A percentile compares a stretch with the other conserved stretches of the same genome.
Evolutionary conservation across 2,329 filamentous ascomycete genomes (phyloP).

Genomic region (Nigrospora oryzae): DNA sequence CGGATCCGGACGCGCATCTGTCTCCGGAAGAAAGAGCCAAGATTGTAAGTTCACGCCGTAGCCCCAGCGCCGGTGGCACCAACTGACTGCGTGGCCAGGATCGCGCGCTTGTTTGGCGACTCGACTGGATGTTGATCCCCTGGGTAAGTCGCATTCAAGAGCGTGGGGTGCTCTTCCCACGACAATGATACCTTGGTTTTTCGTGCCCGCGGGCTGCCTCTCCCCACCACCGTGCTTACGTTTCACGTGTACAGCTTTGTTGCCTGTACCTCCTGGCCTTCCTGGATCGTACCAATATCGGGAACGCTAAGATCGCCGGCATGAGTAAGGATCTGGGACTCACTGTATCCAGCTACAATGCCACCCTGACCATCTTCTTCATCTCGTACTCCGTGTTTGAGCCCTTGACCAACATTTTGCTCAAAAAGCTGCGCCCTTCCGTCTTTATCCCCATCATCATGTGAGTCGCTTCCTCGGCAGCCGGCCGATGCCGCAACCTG

Average conservation of each 20-base stretch:
- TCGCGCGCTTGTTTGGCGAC: constrained; percentile 18
- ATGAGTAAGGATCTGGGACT: constrained; percentile 51
- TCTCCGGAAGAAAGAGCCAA: constrained; percentile 45
- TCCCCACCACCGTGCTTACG: neutral
- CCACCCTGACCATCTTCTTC: constrained; percentile 75
- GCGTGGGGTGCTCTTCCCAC: too few relatives aligned
- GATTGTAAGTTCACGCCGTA: constrained; percentile 33
- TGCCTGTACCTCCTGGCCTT: constrained; percentile 69
- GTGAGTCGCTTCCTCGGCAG: constrained; percentile 30
- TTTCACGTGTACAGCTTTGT: constrained; percentile 38
- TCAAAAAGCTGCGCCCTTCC: constrained; percentile 68
- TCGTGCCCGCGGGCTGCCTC: constrained; percentile 3
- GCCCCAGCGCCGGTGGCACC: neutral
- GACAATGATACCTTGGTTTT: neutral
- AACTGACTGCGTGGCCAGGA: constrained; percentile 16
- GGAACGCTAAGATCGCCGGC: constrained; percentile 55
- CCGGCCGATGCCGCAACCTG: neutral
- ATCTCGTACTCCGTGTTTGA: constrained; percentile 77
- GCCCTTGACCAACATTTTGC: constrained; percentile 67
- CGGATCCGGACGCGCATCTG: constrained; percentile 49
- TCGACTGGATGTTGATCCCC: constrained; percentile 25
- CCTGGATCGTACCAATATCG: constrained; percentile 67
- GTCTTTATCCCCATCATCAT: constrained; percentile 79
- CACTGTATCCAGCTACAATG: constrained; percentile 59
- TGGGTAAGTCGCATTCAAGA: constrained; percentile 16